Conservation (phyloP, 2,329 filamentous ascomycete species). For the Pseudogymnoascus destructans region DNA sequence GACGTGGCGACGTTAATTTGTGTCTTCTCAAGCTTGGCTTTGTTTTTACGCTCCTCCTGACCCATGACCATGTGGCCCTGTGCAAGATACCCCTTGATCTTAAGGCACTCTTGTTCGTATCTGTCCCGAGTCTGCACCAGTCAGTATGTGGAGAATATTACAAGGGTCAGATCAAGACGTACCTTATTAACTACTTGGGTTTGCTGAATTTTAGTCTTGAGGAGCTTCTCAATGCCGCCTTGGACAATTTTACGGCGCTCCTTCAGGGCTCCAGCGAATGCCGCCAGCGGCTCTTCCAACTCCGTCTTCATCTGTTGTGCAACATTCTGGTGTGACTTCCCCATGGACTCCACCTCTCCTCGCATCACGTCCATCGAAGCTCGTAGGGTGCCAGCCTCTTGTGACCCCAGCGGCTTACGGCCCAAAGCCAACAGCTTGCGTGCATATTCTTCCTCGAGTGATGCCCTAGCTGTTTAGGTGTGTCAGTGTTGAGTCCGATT, state of each 20-base stretch:
- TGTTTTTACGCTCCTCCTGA: constrained; percentile 96
- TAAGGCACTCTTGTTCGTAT: constrained; percentile 94
- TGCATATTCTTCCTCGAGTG: constrained; percentile 94
- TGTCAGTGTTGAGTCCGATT: constrained; percentile 10
- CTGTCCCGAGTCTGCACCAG: constrained; percentile 61
- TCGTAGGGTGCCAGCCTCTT: constrained; percentile 72
- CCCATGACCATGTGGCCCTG: constrained; percentile 99
- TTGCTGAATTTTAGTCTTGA: constrained; percentile 88
- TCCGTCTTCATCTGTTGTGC: constrained; percentile 92
- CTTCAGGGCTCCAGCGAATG: constrained; percentile 91
- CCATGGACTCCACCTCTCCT: constrained; percentile 84
- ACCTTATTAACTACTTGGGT: constrained; percentile 87
- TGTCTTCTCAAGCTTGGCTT: constrained; percentile 96
- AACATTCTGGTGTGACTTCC: constrained; percentile 81
- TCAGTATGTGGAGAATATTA: constrained; percentile 12
- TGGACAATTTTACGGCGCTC: constrained; percentile 95
- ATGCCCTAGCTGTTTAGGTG: constrained; percentile 54
- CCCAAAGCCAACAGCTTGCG: constrained; percentile 76
- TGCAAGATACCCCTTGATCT: constrained; percentile 96
- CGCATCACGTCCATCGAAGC: constrained; percentile 76
- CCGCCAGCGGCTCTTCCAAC: constrained; percentile 80
- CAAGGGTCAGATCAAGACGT: constrained; percentile 20
- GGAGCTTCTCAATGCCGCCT: constrained; percentile 79
- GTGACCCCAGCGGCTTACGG: constrained; percentile 78
- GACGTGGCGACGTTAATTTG: constrained; percentile 87